Evolutionary conservation across 192 early-diverging fungal genomes (phyloP), one percentile per base, ranked within the genome.

Genomic region (Coemansia sp.): DNA sequence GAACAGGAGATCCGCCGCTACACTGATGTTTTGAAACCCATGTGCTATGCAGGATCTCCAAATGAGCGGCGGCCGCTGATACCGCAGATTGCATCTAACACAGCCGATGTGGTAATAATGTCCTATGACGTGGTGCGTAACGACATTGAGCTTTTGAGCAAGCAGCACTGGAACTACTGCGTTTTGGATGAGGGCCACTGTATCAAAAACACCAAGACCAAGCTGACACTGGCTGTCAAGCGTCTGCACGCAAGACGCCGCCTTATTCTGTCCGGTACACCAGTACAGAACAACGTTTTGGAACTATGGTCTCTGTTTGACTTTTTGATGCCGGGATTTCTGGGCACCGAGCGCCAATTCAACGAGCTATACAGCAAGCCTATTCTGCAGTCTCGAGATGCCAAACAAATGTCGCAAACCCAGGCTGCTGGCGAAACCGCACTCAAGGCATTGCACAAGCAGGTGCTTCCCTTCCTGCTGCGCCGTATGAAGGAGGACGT

Each of bases 291-390:
- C 71, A 97, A 96, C 65, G 93, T 96, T 8, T 58, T 96, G 5
- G 97, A 99, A 68, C 80, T 99, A 54, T 97, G 95, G 97, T 94
- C 93, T 8, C 69, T 99, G 55, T 97, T 97, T 68, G 95, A 97
- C 63, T 99, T 96, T 65, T 62, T 99, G 61, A 97, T 99, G 95
- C 97, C 97, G 6, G 97, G 95, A 5, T 97, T 97, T 61, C 70
- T 99, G 54, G 94, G 94, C 1, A 91, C 92, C 7, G 93, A 97
- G 65, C 85, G 87, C 21, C 87, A 90, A 67, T 99, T 99, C 72
- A 94, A 96, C 68, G 93, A 94, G 41, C 81, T 88, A 51, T 98
- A 92, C 62, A 86, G 88, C 10, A 95, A 93, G 67, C 94, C 95
- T 11, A 98, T 98, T 59, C 52, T 92, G 46, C 84, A 89, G 0